Percentiles rank a stretch among this genome's conserved stretches.
Conservation (phyloP, 176 grass and related monocot genomes). For the Cenchrus fungigraminus region DNA sequence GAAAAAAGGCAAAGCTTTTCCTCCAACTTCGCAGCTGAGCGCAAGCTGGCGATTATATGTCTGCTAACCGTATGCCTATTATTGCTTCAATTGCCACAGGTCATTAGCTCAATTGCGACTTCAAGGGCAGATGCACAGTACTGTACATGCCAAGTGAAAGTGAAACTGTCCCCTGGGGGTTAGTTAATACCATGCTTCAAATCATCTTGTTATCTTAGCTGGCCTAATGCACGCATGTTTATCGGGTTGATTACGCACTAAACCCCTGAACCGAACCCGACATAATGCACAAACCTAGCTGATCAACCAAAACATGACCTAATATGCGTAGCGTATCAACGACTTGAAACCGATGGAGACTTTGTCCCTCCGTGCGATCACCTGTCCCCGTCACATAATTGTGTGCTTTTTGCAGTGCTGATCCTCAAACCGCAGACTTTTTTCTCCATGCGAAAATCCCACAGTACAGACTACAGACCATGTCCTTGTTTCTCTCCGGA, state of each 20-base stretch:
- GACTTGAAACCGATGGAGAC: not conserved
- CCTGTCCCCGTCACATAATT: slow-evolving; percentile 1
- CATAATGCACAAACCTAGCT: not conserved
- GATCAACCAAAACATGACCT: slow-evolving; percentile 1
- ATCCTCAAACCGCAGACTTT: not conserved
- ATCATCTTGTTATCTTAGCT: not conserved
- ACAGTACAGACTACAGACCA: not conserved
- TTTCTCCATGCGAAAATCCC: not conserved
- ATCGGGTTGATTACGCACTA: not conserved
- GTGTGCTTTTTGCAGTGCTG: not conserved
- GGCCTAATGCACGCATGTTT: not conserved
- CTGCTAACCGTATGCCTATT: slow-evolving; percentile 40
- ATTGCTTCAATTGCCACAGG: not conserved
- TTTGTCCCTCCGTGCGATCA: slow-evolving; percentile 18
- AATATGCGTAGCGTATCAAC: not conserved
- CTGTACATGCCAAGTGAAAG: not conserved
- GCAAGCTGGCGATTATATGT: slow-evolving; percentile 33
- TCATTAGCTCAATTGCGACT: not conserved
- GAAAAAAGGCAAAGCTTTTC: slow-evolving; percentile 19
- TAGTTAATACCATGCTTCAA: not conserved
- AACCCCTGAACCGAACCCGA: not conserved
- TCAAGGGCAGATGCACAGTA: not conserved
- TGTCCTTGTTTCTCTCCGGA: not conserved
- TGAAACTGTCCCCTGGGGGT: too few relatives aligned
- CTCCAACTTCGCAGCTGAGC: slow-evolving; percentile 8